Evolutionary conservation across 176 grass and related monocot species (phyloP), one percentile per base, ranked within the genome.

Genomic region (Phyllostachys edulis): DNA sequence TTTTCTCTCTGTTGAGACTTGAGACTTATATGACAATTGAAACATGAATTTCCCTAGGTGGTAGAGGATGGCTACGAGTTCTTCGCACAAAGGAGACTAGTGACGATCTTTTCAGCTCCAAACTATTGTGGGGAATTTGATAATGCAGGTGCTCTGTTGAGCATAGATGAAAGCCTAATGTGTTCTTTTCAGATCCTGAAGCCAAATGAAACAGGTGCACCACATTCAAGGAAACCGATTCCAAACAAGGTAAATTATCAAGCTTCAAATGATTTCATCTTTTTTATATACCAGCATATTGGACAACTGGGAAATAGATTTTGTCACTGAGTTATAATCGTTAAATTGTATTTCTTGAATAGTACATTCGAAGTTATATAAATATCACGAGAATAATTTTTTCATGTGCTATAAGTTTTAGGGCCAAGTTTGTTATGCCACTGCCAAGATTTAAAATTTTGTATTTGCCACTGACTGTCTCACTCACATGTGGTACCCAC

Each of bases 41-140:
- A 49, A 52, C 42, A 23, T 63, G 52, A 75, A 84, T 79, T 12
- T 21, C 17, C 7, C 9, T 71, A 90, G 92, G 92, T 94, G 70
- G 92, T 94, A 40, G 92, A 94, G 80, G 90, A 94, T 88, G 92
- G 87, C 63, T 94, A 94, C 12, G 92, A 94, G 37, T 94, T 94
- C 83, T 94, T 94, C 24, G 92, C 89, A 36, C 77, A 94, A 79
- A 87, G 92, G 85, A 94, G 90, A 94, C 76, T 92, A 87, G 92
- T 94, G 73, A 94, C 92, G 0, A 94, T 94, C 56, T 94, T 94
- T 87, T 94, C 92, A 67, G 92, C 92, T 84, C 92, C 92, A 65
- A 94, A 94, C 71, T 94, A 94, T 49, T 94, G 92, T 32, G 92
- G 90, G 15, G 92, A 94, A 82, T 94, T 94, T 40, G 92, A 94